Evolutionary conservation across 208 protist species (phyloP).

Genomic region (Leishmania guyanensis): DNA sequence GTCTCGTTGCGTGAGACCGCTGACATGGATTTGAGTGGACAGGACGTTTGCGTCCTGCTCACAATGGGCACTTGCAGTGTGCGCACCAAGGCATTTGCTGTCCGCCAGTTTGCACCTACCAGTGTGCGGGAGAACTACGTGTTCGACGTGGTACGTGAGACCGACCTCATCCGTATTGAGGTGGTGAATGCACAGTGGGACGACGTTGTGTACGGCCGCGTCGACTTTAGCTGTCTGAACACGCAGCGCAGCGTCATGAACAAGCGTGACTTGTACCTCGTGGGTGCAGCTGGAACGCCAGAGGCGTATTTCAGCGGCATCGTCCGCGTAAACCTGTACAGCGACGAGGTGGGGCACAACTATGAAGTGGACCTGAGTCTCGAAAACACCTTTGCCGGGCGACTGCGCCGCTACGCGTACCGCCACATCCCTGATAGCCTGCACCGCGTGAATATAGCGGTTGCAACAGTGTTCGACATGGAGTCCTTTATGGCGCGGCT

Average conservation of each 20-base stretch:
- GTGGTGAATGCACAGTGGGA: constrained; percentile 54
- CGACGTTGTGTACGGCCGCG: constrained; percentile 66
- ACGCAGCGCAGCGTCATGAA: constrained; percentile 68
- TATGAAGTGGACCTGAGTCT: constrained; percentile 60
- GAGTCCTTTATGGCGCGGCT: constrained; percentile 82
- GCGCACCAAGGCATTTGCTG: constrained; percentile 43
- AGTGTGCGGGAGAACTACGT: constrained; percentile 63
- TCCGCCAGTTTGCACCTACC: constrained; percentile 48
- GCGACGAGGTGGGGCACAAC: constrained; percentile 70
- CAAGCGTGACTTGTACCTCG: constrained; percentile 58
- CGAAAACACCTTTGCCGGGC: constrained; percentile 54
- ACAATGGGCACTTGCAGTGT: constrained; percentile 65
- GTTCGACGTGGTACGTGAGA: constrained; percentile 83
- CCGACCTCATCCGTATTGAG: constrained; percentile 79
- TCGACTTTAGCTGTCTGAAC: constrained; percentile 80
- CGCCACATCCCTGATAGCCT: constrained; percentile 64
- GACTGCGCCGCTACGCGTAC: constrained; percentile 70
- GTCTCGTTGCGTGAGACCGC: constrained; percentile 46
- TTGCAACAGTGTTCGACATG: constrained; percentile 83
- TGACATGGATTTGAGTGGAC: constrained; percentile 42
- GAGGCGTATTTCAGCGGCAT: constrained; percentile 83
- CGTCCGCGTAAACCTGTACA: constrained; percentile 59
- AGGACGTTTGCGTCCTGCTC: constrained; percentile 60
- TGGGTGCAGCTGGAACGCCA: constrained; percentile 60
- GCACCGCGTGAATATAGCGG: constrained; percentile 73